These are phyloP conservation scores for Raffaelea deltoideospora DNA, from an alignment of 2,329 filamentous ascomycete genomes.

Conservation along the genomic window DNA sequence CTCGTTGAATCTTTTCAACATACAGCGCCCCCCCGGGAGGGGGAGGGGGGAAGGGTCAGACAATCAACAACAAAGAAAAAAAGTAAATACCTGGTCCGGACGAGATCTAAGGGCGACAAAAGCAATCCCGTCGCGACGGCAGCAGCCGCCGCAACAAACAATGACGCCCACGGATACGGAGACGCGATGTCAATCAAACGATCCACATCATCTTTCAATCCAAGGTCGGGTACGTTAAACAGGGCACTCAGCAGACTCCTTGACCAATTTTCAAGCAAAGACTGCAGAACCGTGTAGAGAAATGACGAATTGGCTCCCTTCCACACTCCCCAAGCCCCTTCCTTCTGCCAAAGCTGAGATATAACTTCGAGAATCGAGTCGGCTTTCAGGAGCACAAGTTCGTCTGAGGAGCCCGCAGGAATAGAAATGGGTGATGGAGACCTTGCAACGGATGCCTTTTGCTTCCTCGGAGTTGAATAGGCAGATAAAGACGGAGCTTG, in stretches of 20 bases:
- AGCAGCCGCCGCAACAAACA: slow-evolving; percentile 54
- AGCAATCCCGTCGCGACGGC: slow-evolving; percentile 61
- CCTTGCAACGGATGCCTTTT: not conserved
- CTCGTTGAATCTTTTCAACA: too few relatives aligned
- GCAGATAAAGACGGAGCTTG: slow-evolving; percentile 38
- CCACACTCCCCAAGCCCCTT: slow-evolving; percentile 86
- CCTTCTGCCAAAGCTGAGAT: slow-evolving; percentile 74
- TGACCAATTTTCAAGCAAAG: slow-evolving; percentile 82
- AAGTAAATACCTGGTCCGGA: slow-evolving; percentile 53
- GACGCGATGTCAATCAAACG: slow-evolving; percentile 58
- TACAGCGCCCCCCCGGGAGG: too few relatives aligned
- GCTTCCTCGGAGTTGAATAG: slow-evolving; percentile 17
- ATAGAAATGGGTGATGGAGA: not conserved
- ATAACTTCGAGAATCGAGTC: slow-evolving; percentile 80
- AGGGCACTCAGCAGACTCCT: slow-evolving; percentile 81
- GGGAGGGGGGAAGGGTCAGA: not conserved
- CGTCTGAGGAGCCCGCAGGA: slow-evolving; percentile 25
- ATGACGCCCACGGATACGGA: slow-evolving; percentile 65
- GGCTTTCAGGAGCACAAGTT: slow-evolving; percentile 55
- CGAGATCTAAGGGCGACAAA: slow-evolving; percentile 75
- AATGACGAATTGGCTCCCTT: slow-evolving; percentile 89
- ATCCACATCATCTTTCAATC: slow-evolving; percentile 61
- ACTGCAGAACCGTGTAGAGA: slow-evolving; percentile 73
- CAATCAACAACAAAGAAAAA: slow-evolving; percentile 8
- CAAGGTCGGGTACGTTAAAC: slow-evolving; percentile 76